Base-by-base conservation (phyloP, 2,329 filamentous ascomycete species). In the Aureobasidium melanogenum region DNA sequence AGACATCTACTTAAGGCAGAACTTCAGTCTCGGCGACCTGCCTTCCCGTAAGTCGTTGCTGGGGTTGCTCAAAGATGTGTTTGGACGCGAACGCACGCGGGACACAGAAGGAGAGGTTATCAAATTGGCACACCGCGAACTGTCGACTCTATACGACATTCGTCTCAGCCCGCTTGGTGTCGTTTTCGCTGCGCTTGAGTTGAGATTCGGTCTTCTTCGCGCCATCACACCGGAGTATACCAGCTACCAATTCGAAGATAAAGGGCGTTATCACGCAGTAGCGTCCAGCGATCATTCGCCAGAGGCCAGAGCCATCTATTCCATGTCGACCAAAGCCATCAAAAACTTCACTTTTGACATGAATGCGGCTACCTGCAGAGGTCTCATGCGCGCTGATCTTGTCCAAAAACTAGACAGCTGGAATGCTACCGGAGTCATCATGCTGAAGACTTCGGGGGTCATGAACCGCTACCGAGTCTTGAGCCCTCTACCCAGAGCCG, bases 131-230 rank as follows among this genome's bases (percentile, higher is more conserved):
- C 74, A 80, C 14, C 72, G 75, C 12, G 66, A 73, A 0, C 79
- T 85, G 47, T 72, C 74, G 2, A 76, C 72, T 26, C 74, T 79
- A 0, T 81, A 78, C 61, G 84, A 87, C 65, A 82, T 87, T 60
- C 77, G 79, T 22, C 66, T 71, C 14, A 66, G 65, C 10, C 44
- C 54, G 15, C 57, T 56, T 3, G 38, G 19, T 32, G 32, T 55
- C 55, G 77, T 86, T 17, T 84, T 84, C 56, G 82, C 84, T 0
- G 78, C 82, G n/a, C 72, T 87, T 1, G 84, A 87, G 67, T 73
- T 87, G 5, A 79, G 78, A 2, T 85, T 84, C 63, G 74, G 74
- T 0, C 73, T 86, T 0, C 75, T 87, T 32, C 77, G 84, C 24
- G 82, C 79, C 17, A 80, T 77, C 19, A 86, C 79, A 0, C 82